Percentiles rank a stretch among this genome's conserved stretches.
phyloP scores from a whole-genome alignment of 371 early-diverging fungal genomes.

The Syncephalastrum monosporum region DNA sequence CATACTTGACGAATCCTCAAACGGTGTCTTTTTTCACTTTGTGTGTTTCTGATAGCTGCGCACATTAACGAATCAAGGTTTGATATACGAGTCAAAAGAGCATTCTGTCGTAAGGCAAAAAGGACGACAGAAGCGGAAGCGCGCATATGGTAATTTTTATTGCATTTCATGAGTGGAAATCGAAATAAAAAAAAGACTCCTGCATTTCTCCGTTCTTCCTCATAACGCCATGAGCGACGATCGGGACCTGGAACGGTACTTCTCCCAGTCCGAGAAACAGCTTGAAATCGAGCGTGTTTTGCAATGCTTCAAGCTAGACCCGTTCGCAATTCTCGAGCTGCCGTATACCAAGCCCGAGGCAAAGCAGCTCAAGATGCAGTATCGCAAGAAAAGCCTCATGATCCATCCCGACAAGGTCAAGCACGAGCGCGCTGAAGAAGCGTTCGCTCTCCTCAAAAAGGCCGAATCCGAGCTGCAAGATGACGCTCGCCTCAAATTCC shows the following conservation, averaged over 20 bases:
- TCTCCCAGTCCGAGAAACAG: slow-evolving; percentile 71
- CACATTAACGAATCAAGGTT: too few species aligned
- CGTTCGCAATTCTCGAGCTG: slow-evolving; percentile 81
- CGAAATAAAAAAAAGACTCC: neutral
- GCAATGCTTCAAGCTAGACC: slow-evolving; percentile 72
- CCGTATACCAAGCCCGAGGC: slow-evolving; percentile 53
- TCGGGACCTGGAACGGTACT: slow-evolving; percentile 62
- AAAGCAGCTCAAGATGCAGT: slow-evolving; percentile 69
- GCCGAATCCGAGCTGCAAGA: slow-evolving; percentile 80
- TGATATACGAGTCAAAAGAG: too few species aligned
- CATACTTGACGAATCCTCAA: too few species aligned
- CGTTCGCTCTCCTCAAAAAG: slow-evolving; percentile 83
- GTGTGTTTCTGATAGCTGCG: too few species aligned
- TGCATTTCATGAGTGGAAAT: neutral
- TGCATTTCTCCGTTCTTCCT: slow-evolving; percentile 4
- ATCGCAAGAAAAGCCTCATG: slow-evolving; percentile 84
- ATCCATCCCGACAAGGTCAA: slow-evolving; percentile 89
- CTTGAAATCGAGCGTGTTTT: slow-evolving; percentile 85
- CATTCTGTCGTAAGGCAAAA: too few species aligned
- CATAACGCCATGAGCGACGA: slow-evolving; percentile 20
- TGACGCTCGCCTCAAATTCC: slow-evolving; percentile 54
- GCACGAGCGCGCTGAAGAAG: slow-evolving; percentile 78
- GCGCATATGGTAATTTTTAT: too few species aligned
- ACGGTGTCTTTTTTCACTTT: too few species aligned
- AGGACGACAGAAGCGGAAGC: too few species aligned